These are phyloP conservation scores for Porcisia hertigi DNA, from an alignment of 208 protist genomes.

Conservation along the genomic window DNA sequence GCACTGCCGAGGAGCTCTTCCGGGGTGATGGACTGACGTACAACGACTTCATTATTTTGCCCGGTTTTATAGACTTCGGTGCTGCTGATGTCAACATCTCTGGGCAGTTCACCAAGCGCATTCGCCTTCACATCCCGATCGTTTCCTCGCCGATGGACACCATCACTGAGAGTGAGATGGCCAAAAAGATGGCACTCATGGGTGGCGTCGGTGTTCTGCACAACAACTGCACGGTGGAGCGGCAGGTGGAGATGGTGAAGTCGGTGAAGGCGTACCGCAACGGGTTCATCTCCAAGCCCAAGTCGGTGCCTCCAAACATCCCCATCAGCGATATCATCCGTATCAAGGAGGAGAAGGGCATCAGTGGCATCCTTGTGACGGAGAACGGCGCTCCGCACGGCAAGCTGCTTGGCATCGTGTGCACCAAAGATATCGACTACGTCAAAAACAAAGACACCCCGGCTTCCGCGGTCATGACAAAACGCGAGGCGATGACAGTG, in stretches of 20 bases:
- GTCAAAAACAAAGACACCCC: constrained; percentile 83
- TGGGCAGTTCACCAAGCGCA: constrained; percentile 88
- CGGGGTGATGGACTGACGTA: constrained; percentile 88
- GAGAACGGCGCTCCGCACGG: constrained; percentile 92
- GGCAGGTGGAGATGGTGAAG: constrained; percentile 93
- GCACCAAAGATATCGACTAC: constrained; percentile 97
- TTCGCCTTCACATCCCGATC: constrained; percentile 92
- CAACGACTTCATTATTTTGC: constrained; percentile 95
- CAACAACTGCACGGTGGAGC: constrained; percentile 93
- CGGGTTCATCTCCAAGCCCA: constrained; percentile 97
- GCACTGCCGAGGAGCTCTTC: constrained; percentile 88
- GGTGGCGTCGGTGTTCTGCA: constrained; percentile 97
- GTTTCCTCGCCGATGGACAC: constrained; percentile 97
- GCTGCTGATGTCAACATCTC: constrained; percentile 85
- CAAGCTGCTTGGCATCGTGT: constrained; percentile 97
- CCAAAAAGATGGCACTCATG: constrained; percentile 90
- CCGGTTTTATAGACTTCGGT: constrained; percentile 94
- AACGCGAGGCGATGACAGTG: constrained; percentile 78
- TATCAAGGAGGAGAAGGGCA: constrained; percentile 93
- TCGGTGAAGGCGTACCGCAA: constrained; percentile 96
- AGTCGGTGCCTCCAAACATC: constrained; percentile 82
- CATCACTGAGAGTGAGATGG: constrained; percentile 93
- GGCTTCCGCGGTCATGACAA: constrained; percentile 89
- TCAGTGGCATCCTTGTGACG: constrained; percentile 97
- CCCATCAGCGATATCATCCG: constrained; percentile 88